A percentile compares a stretch with the other conserved stretches of the same genome.
These are phyloP conservation scores for Monilinia vaccinii-corymbosi DNA, from an alignment of 2,329 filamentous ascomycete species.

Conservation along the genomic window DNA sequence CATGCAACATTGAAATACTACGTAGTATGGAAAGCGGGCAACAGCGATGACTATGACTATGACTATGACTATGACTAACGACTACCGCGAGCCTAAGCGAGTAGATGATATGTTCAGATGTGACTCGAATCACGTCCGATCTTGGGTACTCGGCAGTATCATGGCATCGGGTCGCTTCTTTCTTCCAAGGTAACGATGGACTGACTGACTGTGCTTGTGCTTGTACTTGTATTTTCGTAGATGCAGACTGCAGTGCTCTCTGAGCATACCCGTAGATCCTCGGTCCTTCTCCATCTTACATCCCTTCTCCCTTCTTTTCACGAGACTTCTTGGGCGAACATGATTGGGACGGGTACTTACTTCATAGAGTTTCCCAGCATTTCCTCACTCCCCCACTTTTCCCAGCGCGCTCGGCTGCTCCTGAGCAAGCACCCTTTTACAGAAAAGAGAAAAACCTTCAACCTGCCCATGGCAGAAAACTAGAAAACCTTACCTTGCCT, in stretches of 20 bases:
- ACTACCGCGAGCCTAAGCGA: not conserved
- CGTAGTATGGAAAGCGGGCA: slow-evolving; percentile 3
- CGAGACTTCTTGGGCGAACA: not conserved
- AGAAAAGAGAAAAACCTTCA: not conserved
- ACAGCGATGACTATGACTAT: not conserved
- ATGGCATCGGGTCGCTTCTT: not conserved
- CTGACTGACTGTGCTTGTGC: not conserved
- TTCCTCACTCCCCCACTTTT: not conserved
- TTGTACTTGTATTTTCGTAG: not conserved
- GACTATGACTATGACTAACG: not conserved
- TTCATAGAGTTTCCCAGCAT: not conserved
- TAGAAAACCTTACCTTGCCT: not conserved
- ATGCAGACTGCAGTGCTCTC: not conserved
- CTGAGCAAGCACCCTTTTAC: not conserved
- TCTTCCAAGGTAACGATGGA: not conserved
- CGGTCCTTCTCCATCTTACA: not conserved
- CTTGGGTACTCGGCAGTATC: not conserved
- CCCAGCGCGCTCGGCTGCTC: not conserved
- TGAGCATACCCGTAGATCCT: not conserved
- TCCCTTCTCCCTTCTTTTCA: not conserved
- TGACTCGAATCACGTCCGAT: not conserved
- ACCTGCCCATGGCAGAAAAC: not conserved
- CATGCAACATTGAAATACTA: slow-evolving; percentile 6
- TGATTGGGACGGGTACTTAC: not conserved
- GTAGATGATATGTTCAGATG: not conserved